phyloP scores from a whole-genome alignment of 148 eudicot genomes.

The Rhododendron williamsianum region DNA sequence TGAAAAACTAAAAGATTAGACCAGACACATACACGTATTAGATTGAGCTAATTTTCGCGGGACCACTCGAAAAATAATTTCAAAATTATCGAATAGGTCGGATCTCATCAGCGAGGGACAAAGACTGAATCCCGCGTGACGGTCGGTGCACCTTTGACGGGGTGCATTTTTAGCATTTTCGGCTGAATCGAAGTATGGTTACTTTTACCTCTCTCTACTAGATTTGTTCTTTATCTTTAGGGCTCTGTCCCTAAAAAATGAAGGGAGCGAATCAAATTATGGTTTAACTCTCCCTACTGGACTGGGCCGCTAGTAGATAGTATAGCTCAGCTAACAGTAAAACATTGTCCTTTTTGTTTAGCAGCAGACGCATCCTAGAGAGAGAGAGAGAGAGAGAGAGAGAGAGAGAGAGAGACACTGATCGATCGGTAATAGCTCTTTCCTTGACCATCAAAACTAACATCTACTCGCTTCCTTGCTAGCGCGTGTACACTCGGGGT shows the following conservation, averaged over 20 bases:
- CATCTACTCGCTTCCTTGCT: not conserved
- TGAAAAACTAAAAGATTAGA: too few relatives aligned
- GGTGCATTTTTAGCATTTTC: too few relatives aligned
- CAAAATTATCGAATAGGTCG: too few relatives aligned
- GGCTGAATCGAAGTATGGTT: too few relatives aligned
- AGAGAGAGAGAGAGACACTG: too few relatives aligned
- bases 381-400: not conserved
- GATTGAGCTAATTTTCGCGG: too few relatives aligned
- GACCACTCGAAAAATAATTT: too few relatives aligned
- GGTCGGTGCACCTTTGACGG: too few relatives aligned
- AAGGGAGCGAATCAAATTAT: not conserved
- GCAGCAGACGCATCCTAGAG: not conserved
- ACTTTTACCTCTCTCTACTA: too few relatives aligned
- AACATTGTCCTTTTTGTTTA: not conserved
- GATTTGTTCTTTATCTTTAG: not conserved
- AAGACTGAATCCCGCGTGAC: too few relatives aligned
- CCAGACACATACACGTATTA: too few relatives aligned
- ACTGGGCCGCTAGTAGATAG: not conserved
- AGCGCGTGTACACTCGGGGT: not conserved
- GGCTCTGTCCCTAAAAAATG: not conserved
- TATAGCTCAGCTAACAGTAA: not conserved
- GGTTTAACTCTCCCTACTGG: not conserved
- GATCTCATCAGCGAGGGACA: too few relatives aligned
- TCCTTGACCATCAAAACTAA: not conserved
- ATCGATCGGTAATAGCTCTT: not conserved